phyloP scores from a whole-genome alignment of 306 rosid species.

The Vigna unguiculata region DNA sequence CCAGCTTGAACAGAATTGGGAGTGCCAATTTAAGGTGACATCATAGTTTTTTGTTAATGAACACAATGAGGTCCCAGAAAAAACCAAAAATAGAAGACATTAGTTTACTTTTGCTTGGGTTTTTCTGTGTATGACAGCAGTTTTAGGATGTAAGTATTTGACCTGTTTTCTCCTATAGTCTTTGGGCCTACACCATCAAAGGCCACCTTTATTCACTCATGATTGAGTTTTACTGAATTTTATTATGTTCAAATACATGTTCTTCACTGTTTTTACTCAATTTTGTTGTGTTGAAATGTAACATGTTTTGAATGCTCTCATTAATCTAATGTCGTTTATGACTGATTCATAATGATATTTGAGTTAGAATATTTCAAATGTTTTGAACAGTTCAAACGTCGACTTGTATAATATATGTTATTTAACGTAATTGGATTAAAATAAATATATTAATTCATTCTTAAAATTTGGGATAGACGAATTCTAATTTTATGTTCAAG shows the following conservation, averaged over 20 bases:
- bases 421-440: too few species aligned
- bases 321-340: too few species aligned
- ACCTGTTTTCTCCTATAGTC: slow-evolving; percentile 40
- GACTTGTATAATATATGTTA: too few species aligned
- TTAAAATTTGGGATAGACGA: too few species aligned
- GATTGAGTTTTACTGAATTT: slow-evolving; percentile 23
- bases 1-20: slow-evolving; percentile 56
- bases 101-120: background rate
- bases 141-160: slow-evolving; percentile 57
- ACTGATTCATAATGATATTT: too few species aligned
- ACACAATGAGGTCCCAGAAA: background rate
- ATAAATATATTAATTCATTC: too few species aligned
- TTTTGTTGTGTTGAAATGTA: slow-evolving; percentile 30
- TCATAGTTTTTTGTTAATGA: slow-evolving; percentile 30
- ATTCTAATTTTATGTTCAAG: too few species aligned
- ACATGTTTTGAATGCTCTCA: slow-evolving; percentile 16
- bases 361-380: too few species aligned
- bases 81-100: background rate
- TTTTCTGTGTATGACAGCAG: slow-evolving; percentile 44
- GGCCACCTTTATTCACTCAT: slow-evolving; percentile 37
- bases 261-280: slow-evolving; percentile 28
- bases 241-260: slow-evolving; percentile 37
- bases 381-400: too few species aligned
- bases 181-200: slow-evolving; percentile 30
- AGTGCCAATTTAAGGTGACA: slow-evolving; percentile 63